Evolutionary conservation across 1,284 basidiomycete genomes (phyloP).

Genomic region (Pseudozyma tsukubaensis): DNA sequence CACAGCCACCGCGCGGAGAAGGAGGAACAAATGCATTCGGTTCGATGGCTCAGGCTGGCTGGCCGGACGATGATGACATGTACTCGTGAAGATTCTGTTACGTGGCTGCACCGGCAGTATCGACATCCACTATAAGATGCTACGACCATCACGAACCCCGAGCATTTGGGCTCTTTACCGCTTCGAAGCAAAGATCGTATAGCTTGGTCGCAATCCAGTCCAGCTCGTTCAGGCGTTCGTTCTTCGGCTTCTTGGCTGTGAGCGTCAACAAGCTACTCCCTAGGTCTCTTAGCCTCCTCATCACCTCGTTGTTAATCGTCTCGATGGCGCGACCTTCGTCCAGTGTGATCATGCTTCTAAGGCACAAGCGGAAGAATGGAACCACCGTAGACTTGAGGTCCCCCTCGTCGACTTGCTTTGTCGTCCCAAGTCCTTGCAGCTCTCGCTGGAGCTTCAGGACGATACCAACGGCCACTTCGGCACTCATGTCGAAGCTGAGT

Average conservation of each 20-base stretch:
- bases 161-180: not conserved
- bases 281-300: constrained; percentile 8
- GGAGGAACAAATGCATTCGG: not conserved
- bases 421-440: not conserved
- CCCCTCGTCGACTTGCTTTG: not conserved
- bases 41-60: constrained; percentile 27
- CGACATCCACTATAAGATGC: no score
- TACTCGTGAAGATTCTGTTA: constrained; percentile 12
- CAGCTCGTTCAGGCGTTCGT: constrained; percentile 16
- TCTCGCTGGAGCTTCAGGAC: not conserved
- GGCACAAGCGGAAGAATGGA: constrained; percentile 1
- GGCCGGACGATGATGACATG: constrained; percentile 40
- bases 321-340: not conserved
- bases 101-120: not conserved
- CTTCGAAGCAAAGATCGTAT: constrained; percentile 9
- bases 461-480: not conserved
- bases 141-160: not conserved
- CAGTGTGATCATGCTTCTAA: constrained; percentile 1
- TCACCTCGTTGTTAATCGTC: not conserved
- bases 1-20: constrained; percentile 1
- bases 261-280: constrained; percentile 9
- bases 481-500: not conserved
- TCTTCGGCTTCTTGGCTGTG: not conserved
- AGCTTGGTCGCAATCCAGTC: constrained; percentile 16
- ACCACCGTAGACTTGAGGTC: not conserved